A percentile compares a stretch with the other conserved stretches of the same genome.
Evolutionary conservation across 176 grass and related monocot genomes (phyloP).

Genomic region (Saccharum officinarum): DNA sequence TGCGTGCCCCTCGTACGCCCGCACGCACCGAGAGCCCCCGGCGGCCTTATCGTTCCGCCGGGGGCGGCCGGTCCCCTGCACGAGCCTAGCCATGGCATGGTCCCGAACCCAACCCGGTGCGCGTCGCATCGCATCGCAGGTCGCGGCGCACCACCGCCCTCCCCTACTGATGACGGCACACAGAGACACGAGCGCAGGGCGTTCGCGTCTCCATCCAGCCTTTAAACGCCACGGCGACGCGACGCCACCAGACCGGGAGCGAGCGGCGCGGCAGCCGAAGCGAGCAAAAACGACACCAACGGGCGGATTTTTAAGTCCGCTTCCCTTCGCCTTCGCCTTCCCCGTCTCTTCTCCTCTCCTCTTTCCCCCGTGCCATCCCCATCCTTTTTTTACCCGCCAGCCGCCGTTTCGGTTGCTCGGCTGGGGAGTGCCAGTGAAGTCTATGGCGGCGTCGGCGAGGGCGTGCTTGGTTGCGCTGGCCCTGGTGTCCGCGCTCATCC

Average conservation of each 20-base stretch:
- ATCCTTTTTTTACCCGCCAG: not conserved
- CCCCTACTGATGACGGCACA: no score
- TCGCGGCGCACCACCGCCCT: not conserved
- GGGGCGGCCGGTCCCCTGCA: no score
- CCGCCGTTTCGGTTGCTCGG: not conserved
- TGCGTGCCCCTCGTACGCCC: no score
- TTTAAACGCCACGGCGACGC: slow-evolving; percentile 9
- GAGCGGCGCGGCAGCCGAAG: slow-evolving; percentile 9
- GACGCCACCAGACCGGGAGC: not conserved
- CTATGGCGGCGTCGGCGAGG: slow-evolving; percentile 43
- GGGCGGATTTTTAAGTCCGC: slow-evolving; percentile 44
- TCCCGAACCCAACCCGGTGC: no score
- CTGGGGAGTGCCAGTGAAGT: not conserved
- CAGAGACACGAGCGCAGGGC: no score
- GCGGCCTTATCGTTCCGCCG: no score
- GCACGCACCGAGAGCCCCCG: no score
- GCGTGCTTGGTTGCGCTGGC: slow-evolving; percentile 5
- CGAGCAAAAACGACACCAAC: slow-evolving; percentile 41
- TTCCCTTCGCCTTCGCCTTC: not conserved
- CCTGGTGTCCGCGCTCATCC: slow-evolving; percentile 14
- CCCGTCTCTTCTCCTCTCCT: not conserved
- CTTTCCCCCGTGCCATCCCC: not conserved
- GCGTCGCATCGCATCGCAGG: no score
- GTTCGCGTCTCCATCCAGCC: not conserved
- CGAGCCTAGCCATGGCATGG: no score